Percentiles rank a stretch among this genome's conserved stretches.
phyloP scores from a whole-genome alignment of 2,329 filamentous ascomycete species.

The Fusarium pseudocircinatum region DNA sequence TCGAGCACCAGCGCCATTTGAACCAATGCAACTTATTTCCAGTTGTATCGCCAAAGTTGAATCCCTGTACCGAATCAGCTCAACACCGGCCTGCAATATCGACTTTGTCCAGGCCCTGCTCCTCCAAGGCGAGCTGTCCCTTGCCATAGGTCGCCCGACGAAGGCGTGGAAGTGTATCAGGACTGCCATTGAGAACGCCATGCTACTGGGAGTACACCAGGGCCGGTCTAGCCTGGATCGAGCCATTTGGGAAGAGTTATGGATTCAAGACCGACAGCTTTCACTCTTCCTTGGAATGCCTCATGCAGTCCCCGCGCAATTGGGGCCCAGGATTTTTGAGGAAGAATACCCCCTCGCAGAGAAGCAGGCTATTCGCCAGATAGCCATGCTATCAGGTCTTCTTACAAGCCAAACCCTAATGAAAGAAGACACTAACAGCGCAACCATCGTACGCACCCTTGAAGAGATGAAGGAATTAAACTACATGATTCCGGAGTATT shows the following conservation, averaged over 20 bases:
- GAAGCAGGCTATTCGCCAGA: not conserved
- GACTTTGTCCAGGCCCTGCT: not conserved
- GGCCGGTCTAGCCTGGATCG: not conserved
- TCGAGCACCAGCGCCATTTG: not conserved
- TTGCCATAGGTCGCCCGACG: not conserved
- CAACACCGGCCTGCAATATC: not conserved
- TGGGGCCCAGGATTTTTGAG: not conserved
- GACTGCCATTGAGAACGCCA: not conserved
- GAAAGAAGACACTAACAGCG: not conserved
- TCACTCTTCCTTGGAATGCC: not conserved
- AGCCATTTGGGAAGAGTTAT: not conserved
- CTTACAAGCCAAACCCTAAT: not conserved
- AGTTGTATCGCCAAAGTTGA: not conserved
- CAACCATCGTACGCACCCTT: not conserved
- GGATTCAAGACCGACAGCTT: not conserved
- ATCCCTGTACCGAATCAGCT: not conserved
- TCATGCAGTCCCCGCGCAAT: not conserved
- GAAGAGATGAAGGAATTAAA: not conserved
- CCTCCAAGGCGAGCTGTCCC: not conserved
- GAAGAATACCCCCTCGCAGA: not conserved
- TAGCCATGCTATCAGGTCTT: not conserved
- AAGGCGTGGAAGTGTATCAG: not conserved
- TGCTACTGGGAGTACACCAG: not conserved
- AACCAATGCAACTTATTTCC: not conserved
- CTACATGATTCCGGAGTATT: not conserved